Conservation (phyloP, 257 asterid genomes). For the Solanum virginianum region DNA sequence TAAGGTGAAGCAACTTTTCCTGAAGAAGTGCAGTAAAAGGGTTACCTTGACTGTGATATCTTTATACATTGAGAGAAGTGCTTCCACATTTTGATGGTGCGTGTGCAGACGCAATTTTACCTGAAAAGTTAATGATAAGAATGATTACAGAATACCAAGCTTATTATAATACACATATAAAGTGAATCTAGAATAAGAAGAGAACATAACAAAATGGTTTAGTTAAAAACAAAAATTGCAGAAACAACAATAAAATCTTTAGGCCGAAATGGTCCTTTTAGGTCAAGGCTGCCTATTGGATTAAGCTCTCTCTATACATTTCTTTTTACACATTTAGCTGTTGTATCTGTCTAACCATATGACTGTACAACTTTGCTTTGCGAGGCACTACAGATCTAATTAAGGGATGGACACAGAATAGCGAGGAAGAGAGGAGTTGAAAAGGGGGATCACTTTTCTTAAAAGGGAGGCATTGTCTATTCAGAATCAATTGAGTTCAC, state of each 20-base stretch:
- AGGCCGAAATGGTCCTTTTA: background rate
- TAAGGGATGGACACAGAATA: background rate
- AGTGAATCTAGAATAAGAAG: background rate
- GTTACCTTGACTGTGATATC: constrained; percentile 56
- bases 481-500: background rate
- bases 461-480: background rate
- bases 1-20: background rate
- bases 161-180: background rate
- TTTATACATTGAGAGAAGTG: constrained; percentile 67
- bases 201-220: background rate
- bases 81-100: constrained; percentile 73
- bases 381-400: too few species aligned
- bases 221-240: background rate
- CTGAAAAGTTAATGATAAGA: constrained; percentile 21
- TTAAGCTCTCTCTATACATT: too few species aligned
- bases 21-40: background rate
- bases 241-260: background rate
- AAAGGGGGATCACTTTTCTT: background rate
- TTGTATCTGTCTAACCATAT: too few species aligned
- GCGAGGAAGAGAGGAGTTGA: background rate
- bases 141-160: background rate
- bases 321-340: too few species aligned
- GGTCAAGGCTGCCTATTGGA: background rate
- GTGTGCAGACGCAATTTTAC: constrained; percentile 78
- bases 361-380: too few species aligned